Base-by-base conservation (phyloP, 129 eudicot genomes). In the Escallonia herrerae region DNA sequence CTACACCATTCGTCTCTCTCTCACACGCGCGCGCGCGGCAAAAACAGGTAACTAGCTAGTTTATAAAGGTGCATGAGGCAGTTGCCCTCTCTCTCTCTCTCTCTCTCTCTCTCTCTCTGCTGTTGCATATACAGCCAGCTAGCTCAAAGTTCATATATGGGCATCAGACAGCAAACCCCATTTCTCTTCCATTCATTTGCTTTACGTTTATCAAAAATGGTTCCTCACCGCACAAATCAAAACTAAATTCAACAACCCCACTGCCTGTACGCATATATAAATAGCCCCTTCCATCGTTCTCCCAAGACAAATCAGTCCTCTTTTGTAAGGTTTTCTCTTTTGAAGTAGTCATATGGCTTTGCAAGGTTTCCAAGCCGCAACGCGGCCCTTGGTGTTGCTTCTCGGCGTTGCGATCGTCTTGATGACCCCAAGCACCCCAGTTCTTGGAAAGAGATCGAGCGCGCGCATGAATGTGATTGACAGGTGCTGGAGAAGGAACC, bases 401-500 rank as follows among this genome's bases (percentile, higher is more conserved):
- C 41, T 78, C 7, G 61, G 48, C 47, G 58, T 68, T 14, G 38
- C 53, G 68, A 50, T 73, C 45, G 2, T 59, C 13, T 4, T 42
- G 22, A 22, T 39, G 38, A 5, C 54, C 40, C 60, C 39, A 40
- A 50, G 39, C 50, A 38, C 40, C 33, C n/a, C 4, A 11, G 68
- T 37, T 44, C 7, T 62, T 10, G 75, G 67, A 48, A 67, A 53
- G 14, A 49, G 9, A 43, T 47, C 72, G 13, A 11, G 12, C 41
- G 37, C 58, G 3, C 46, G 38, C 57, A 57, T 74, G 79, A 84
- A 84, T 3, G 82, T 71, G 61, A 81, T 84, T 4, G 91, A 84
- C 58, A 8, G 40, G 14, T 81, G 91, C 63, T 84, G 91, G 91
- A 73, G 91, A 15, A n/a, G 15, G 3, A 76, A 84, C 40, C 82